These are phyloP conservation scores for Senecio squalidus DNA, from an alignment of 140 eudicot species.

Conservation along the genomic window DNA sequence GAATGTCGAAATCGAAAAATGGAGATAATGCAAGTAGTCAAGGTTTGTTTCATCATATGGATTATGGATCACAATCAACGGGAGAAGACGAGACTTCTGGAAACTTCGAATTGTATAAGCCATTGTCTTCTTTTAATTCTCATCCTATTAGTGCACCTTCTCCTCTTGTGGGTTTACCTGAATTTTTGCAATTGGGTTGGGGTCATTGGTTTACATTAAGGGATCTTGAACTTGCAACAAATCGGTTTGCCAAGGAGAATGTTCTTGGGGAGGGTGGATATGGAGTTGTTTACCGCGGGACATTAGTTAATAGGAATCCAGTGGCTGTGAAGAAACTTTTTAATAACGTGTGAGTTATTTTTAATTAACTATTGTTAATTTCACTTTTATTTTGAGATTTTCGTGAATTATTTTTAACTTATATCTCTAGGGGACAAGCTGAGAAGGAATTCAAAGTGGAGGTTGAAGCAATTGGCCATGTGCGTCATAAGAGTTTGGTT, in stretches of 20 bases:
- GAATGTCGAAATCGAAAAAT: constrained; percentile 58
- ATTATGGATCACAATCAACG: constrained; percentile 42
- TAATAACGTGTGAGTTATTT: too few relatives aligned
- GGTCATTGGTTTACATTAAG: too few relatives aligned
- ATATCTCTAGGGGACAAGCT: too few relatives aligned
- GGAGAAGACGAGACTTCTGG: constrained; percentile 86
- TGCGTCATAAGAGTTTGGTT: too few relatives aligned
- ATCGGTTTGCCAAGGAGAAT: constrained; percentile 77
- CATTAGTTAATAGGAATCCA: too few relatives aligned
- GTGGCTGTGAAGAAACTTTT: too few relatives aligned
- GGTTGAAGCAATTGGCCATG: too few relatives aligned
- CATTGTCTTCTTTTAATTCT: constrained; percentile 50
- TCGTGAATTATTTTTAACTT: too few relatives aligned
- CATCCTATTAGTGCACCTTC: constrained; percentile 81
- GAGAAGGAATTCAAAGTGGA: too few relatives aligned
- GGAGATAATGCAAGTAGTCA: constrained; percentile 61
- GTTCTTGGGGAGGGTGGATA: constrained; percentile 92
- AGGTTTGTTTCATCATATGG: constrained; percentile 61
- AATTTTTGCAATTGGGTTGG: constrained; percentile 93
- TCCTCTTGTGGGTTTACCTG: constrained; percentile 78
- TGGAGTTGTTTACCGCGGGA: constrained; percentile 85
- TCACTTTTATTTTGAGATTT: too few relatives aligned
- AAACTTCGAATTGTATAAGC: constrained; percentile 37
- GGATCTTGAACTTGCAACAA: constrained; percentile 85
- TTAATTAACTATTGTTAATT: too few relatives aligned